These are phyloP conservation scores for Aspergillus aculeatus DNA, from an alignment of 2,329 filamentous ascomycete species.

Conservation along the genomic window DNA sequence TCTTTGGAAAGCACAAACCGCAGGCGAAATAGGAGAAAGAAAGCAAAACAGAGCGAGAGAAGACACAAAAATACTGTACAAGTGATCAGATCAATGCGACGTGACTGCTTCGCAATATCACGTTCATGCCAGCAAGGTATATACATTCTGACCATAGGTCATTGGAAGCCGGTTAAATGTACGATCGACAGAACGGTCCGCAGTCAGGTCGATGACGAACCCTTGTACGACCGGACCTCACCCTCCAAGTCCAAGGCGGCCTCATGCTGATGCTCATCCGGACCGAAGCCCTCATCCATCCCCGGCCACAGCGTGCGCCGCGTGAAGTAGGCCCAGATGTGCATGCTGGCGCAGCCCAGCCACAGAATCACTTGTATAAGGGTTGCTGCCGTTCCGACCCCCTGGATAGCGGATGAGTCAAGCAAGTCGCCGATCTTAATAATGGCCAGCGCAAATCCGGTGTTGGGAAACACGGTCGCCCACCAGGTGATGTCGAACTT, in stretches of 20 bases:
- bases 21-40: no score
- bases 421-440: not conserved
- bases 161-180: no score
- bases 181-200: no score
- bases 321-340: not conserved
- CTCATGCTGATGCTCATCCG: not conserved
- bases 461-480: not conserved
- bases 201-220: no score
- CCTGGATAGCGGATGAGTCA: not conserved
- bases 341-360: not conserved
- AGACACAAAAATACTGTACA: no score
- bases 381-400: not conserved
- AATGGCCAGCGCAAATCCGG: not conserved
- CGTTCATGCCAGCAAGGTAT: no score
- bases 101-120: no score
- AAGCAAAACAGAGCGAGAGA: no score
- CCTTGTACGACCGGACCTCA: not conserved
- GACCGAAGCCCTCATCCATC: not conserved
- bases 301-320: not conserved
- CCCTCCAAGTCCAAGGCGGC: not conserved
- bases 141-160: no score
- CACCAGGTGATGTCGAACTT: constrained; percentile 1
- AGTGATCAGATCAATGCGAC: no score
- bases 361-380: not conserved
- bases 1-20: no score